Evolutionary conservation across 495 filamentous ascomycete genomes (phyloP), one percentile per base, ranked within the genome.

Genomic region (Penicillium tannophilum): DNA sequence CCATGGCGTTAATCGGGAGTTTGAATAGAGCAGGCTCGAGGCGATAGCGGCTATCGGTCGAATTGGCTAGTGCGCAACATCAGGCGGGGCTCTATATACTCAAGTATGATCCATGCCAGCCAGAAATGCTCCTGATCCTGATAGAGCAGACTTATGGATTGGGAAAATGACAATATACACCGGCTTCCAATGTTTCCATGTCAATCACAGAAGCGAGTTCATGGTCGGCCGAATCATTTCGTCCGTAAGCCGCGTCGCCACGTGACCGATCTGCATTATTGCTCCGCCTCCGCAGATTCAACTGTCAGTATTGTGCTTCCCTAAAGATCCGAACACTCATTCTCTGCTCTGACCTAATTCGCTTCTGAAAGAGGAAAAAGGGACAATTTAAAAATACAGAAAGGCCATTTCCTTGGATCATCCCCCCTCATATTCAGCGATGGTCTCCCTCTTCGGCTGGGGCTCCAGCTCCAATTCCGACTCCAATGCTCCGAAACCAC

Each of bases 1-100:
- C 87, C 86, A 89, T 90, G 24, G 4, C 49, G 44, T 30, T 10
- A 17, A 24, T 26, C 23, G 11, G 41, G 20, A 51, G 36, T 0
- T 2, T 42, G 31, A 41, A 9, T 44, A 33, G 26, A 7, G 54
- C 7, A 17, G 23, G 26, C 35, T 52, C 7, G n/a, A 42, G 16
- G 26, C 54, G 28, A 14, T 19, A 6, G 26, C 39, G 14, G 35
- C 16, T 41, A 41, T 36, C 33, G 7, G 6, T 41, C 39, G 4
- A 41, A 41, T 17, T 41, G 39, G 39, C 39, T 41, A 41, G 39
- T 46, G 54, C 1, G 8, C n/a, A 44, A 26, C 52, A 55, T 47
- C 42, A 42, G 30, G 53, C n/a, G 43, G 43, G 23, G 47, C 16
- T 50, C 26, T 36, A 43, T 43, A 50, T 11, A 41, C 19, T 42